phyloP scores from a whole-genome alignment of 163 green algal species.

The Trebouxia gelatinosa region DNA sequence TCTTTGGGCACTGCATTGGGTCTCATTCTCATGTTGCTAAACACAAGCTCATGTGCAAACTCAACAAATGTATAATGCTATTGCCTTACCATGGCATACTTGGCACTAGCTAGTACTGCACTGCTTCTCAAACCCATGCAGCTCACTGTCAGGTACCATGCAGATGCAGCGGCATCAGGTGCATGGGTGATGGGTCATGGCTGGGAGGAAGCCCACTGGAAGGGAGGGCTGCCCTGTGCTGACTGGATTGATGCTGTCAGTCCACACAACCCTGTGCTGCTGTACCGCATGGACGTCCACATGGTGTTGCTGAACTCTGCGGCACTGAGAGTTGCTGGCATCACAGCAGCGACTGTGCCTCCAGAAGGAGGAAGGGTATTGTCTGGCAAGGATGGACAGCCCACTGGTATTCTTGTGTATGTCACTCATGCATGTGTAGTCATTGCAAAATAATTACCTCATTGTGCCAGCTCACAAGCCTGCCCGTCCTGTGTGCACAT shows the following conservation, averaged over 20 bases:
- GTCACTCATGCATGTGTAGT: neutral
- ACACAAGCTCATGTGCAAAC: neutral
- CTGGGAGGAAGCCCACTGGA: conserved; percentile 62
- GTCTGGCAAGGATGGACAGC: conserved; percentile 30
- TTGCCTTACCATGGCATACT: too few species aligned
- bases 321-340: conserved; percentile 54
- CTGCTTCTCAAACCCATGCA: neutral
- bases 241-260: conserved; percentile 51
- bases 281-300: conserved; percentile 68
- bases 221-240: conserved; percentile 43
- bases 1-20: too few species aligned
- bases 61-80: neutral
- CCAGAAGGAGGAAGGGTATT: conserved; percentile 50
- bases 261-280: conserved; percentile 47
- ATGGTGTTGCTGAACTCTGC: conserved; percentile 61
- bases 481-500: neutral
- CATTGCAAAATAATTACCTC: neutral
- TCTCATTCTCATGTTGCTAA: neutral
- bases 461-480: neutral
- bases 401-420: conserved; percentile 64
- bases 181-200: conserved; percentile 22
- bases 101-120: neutral
- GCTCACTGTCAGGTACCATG: neutral
- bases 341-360: conserved; percentile 35
- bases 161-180: neutral